Evolutionary conservation across 2,329 filamentous ascomycete species (phyloP).

Genomic region (Botrytis elliptica): DNA sequence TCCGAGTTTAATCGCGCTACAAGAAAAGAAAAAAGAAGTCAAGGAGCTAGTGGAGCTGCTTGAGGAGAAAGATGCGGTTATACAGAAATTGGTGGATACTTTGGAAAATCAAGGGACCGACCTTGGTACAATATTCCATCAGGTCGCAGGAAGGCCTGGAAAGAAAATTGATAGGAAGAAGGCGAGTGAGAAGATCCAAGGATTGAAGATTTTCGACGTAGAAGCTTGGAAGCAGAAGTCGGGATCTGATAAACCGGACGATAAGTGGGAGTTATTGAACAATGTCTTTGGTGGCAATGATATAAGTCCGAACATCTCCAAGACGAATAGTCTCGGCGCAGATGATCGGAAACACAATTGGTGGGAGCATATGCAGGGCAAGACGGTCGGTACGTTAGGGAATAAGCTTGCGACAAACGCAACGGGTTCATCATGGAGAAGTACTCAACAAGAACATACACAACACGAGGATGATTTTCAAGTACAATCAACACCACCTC

Average conservation of each 20-base stretch:
- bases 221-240: slow-evolving; percentile 30
- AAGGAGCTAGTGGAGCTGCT: slow-evolving; percentile 48
- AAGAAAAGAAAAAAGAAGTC: slow-evolving; percentile 43
- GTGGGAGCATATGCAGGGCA: slow-evolving; percentile 36
- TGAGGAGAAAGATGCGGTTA: slow-evolving; percentile 53
- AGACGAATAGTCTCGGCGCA: slow-evolving; percentile 10
- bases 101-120: slow-evolving; percentile 52
- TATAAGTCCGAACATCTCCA: background rate
- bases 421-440: background rate
- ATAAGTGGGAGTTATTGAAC: slow-evolving; percentile 27
- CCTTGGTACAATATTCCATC: slow-evolving; percentile 52
- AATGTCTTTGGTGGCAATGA: slow-evolving; percentile 28
- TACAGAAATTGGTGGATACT: slow-evolving; percentile 53
- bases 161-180: slow-evolving; percentile 43
- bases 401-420: slow-evolving; percentile 22
- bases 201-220: slow-evolving; percentile 48
- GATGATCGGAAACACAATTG: slow-evolving; percentile 22
- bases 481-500: slow-evolving; percentile 36
- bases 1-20: slow-evolving; percentile 46
- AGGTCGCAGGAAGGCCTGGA: slow-evolving; percentile 39
- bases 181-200: slow-evolving; percentile 43
- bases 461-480: slow-evolving; percentile 35
- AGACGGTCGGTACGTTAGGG: slow-evolving; percentile 29
- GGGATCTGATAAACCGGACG: slow-evolving; percentile 18
- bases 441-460: background rate